Evolutionary conservation across 768 basidiomycete genomes (phyloP), one percentile per base, ranked within the genome.

Genomic region (Galerina marginata): DNA sequence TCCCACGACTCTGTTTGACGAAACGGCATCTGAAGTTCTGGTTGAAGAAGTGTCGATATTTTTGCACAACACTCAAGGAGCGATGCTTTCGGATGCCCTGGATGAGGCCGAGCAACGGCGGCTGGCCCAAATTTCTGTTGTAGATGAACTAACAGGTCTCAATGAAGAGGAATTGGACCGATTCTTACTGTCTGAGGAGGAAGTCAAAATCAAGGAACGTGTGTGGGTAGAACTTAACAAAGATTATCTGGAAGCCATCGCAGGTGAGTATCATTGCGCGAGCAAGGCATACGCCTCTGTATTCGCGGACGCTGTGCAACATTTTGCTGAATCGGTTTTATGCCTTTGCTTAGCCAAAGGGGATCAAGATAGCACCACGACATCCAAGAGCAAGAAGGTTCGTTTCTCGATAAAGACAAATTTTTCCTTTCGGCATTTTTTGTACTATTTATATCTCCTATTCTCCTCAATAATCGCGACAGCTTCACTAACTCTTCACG

Each of bases 191-290:
- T 86, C 82, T 7, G 89, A 90, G 38, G 90, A 90, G 23, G 95
- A 96, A 73, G 89, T 92, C 3, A 86, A 80, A 71, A 81, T 93
- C 69, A 98, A 92, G 73, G 93, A 94, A 72, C 87, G 93, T 10
- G 86, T 97, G 1, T 98, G 95, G 95, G 93, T 96, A 49, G 94
- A 96, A 75, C 79, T 94, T 68, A 97, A 97, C 72, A 84, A 84
- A 65, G 95, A 97, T 36, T 98, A 96, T 72, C 76, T 98, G 38
- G 91, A 95, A 70, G 88, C 90, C 14, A 79, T 96, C 37, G 95
- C 94, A 54, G 91, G 93, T 92, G 65, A 72, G 85, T 78, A 50
- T 20, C 46, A 37, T 51, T 50, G 16, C 48, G 15, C 53, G 42
- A 44, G 20, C 15, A 54, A 50, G 50, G 29, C 14, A 39, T 56